These are phyloP conservation scores for Amaranthus hypochondriacus DNA, from an alignment of 148 eudicot species.

Conservation along the genomic window DNA sequence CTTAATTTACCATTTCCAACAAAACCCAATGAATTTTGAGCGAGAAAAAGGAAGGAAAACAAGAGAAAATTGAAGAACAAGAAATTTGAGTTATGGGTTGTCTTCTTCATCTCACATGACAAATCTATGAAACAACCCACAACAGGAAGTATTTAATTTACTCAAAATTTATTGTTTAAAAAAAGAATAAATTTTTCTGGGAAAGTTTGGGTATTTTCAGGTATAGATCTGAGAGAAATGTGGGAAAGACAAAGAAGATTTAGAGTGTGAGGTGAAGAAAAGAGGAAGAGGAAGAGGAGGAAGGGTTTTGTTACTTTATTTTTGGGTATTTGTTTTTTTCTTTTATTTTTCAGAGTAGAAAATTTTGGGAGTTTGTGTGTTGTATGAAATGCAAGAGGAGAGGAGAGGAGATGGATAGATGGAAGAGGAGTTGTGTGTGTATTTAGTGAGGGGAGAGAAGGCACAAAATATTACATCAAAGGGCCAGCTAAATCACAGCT, in stretches of 20 bases:
- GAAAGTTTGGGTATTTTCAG: neutral
- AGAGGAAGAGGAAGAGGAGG: slow-evolving; percentile 2
- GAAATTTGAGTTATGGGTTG: slow-evolving; percentile 10
- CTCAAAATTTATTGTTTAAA: neutral
- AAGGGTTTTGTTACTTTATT: neutral
- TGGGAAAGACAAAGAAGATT: neutral
- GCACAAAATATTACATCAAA: slow-evolving; percentile 25
- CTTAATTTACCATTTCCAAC: slow-evolving; percentile 33
- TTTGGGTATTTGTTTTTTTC: slow-evolving; percentile 1
- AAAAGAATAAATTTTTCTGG: neutral
- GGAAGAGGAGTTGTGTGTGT: slow-evolving; percentile 12
- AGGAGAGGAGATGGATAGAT: slow-evolving; percentile 17
- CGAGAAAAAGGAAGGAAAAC: slow-evolving; percentile 2
- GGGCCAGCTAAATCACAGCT: slow-evolving; percentile 97
- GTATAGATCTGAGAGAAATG: slow-evolving; percentile 21
- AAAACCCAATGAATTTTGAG: neutral
- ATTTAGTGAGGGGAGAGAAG: slow-evolving; percentile 21
- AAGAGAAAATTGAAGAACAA: neutral
- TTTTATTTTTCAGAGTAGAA: slow-evolving; percentile 18
- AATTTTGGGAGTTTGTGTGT: slow-evolving; percentile 21
- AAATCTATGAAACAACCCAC: slow-evolving; percentile 34
- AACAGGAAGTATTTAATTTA: neutral
- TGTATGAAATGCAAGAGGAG: slow-evolving; percentile 5
- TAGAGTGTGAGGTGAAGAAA: slow-evolving; percentile 18
- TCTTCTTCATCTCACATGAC: slow-evolving; percentile 32